Conservation (phyloP, 2,329 filamentous ascomycete species). For the Pseudogymnoascus verrucosus region DNA sequence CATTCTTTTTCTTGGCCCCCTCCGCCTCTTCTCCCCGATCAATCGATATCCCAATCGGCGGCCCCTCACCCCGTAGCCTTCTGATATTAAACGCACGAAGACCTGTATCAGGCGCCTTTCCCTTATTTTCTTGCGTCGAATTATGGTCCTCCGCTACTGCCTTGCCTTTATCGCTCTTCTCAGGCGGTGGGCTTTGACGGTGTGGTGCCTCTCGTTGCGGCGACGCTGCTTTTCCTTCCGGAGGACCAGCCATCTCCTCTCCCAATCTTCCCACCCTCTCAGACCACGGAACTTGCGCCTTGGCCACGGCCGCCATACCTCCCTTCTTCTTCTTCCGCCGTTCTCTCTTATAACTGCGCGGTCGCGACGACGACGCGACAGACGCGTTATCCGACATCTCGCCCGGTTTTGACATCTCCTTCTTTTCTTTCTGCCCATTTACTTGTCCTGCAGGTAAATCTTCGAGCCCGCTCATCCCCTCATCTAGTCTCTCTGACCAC, state of each 20-base stretch:
- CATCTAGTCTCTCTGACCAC: not conserved
- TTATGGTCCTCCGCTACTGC: not conserved
- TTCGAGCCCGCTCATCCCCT: not conserved
- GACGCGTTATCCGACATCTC: not conserved
- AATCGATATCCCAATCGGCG: conserved; percentile 19
- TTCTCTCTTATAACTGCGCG: not conserved
- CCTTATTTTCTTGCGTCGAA: not conserved
- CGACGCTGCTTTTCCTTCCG: not conserved
- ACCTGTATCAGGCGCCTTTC: conserved; percentile 16
- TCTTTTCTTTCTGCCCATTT: conserved; percentile 16
- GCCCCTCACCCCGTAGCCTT: conserved; percentile 15
- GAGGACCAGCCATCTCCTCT: not conserved
- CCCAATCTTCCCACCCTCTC: not conserved
- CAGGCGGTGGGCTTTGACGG: not conserved
- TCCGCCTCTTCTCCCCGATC: conserved; percentile 15
- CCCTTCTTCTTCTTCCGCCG: conserved; percentile 7
- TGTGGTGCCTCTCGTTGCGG: not conserved
- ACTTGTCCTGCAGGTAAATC: conserved; percentile 10
- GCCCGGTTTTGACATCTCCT: conserved; percentile 9
- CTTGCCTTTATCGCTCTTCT: not conserved
- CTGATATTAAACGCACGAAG: conserved; percentile 22
- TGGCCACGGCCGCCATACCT: not conserved
- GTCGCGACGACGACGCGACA: not conserved
- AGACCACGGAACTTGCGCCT: not conserved
- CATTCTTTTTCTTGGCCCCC: conserved; percentile 11